Evolutionary conservation across 202 grass and related monocot species (phyloP).

Genomic region (Zoysia matrella): DNA sequence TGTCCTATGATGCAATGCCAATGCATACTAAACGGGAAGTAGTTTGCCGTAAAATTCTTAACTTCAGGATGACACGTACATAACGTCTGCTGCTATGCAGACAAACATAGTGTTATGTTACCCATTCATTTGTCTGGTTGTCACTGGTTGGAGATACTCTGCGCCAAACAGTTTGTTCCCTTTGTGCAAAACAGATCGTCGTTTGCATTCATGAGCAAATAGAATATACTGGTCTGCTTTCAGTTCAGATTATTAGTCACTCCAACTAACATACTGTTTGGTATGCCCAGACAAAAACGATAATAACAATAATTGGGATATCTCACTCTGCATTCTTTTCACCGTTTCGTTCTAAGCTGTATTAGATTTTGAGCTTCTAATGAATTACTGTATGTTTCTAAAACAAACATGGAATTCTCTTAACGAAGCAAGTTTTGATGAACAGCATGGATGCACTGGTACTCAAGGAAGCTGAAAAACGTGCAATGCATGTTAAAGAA

Average conservation of each 20-base stretch:
- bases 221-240: too few species aligned
- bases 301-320: neutral
- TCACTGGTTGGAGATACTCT: constrained; percentile 30
- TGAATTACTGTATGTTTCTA: neutral
- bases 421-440: constrained; percentile 29
- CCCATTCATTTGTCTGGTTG: constrained; percentile 29
- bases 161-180: constrained; percentile 25
- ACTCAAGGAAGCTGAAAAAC: constrained; percentile 66
- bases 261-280: too few species aligned
- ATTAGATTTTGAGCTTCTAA: neutral
- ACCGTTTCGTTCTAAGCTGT: neutral
- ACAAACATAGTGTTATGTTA: constrained; percentile 16
- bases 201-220: too few species aligned
- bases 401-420: neutral
- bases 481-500: constrained; percentile 72
- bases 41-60: neutral
- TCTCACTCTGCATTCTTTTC: neutral
- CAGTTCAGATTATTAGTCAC: too few species aligned
- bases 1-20: neutral
- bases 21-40: neutral
- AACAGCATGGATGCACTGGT: constrained; percentile 82
- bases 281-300: neutral
- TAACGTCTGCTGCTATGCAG: constrained; percentile 5
- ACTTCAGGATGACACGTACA: constrained; percentile 6
- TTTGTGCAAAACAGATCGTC: neutral